phyloP scores from a whole-genome alignment of 2,329 filamentous ascomycete species.

The Pseudocercospora fuligena region DNA sequence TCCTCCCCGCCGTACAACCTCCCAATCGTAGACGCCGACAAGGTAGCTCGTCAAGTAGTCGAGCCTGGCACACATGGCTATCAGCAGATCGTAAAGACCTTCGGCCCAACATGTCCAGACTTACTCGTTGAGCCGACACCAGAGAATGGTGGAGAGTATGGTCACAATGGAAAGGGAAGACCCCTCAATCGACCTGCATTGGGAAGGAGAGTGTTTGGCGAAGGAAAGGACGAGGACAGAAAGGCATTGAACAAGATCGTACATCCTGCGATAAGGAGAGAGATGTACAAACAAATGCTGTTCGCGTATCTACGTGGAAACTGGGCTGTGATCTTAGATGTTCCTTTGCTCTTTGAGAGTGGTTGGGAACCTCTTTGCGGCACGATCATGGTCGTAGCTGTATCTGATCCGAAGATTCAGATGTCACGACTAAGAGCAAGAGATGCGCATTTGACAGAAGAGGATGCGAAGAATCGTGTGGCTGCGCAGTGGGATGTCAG shows the following conservation, averaged over 20 bases:
- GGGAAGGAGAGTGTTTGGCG: slow-evolving; percentile 84
- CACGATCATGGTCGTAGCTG: slow-evolving; percentile 83
- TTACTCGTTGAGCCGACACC: slow-evolving; percentile 68
- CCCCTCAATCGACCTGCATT: slow-evolving; percentile 86
- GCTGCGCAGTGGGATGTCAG: slow-evolving; percentile 83
- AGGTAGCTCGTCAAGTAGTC: slow-evolving; percentile 90
- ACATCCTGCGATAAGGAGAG: slow-evolving; percentile 83
- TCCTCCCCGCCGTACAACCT: slow-evolving; percentile 79
- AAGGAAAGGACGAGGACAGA: slow-evolving; percentile 73
- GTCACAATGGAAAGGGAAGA: slow-evolving; percentile 65
- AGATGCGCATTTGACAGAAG: slow-evolving; percentile 76
- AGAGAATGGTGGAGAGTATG: slow-evolving; percentile 52
- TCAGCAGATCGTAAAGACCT: slow-evolving; percentile 78
- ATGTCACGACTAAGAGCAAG: slow-evolving; percentile 76
- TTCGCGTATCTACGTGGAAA: slow-evolving; percentile 72
- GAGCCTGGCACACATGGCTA: slow-evolving; percentile 89
- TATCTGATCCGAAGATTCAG: slow-evolving; percentile 78
- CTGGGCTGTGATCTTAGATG: slow-evolving; percentile 91
- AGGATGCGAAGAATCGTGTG: slow-evolving; percentile 87
- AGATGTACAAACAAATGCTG: slow-evolving; percentile 79
- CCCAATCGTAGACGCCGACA: slow-evolving; percentile 91
- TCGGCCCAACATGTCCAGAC: slow-evolving; percentile 81
- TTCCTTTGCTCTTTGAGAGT: slow-evolving; percentile 89
- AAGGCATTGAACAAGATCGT: slow-evolving; percentile 85
- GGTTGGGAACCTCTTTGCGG: slow-evolving; percentile 85